phyloP scores from a whole-genome alignment of 116 monocot genomes.

The Posidonia oceanica region DNA sequence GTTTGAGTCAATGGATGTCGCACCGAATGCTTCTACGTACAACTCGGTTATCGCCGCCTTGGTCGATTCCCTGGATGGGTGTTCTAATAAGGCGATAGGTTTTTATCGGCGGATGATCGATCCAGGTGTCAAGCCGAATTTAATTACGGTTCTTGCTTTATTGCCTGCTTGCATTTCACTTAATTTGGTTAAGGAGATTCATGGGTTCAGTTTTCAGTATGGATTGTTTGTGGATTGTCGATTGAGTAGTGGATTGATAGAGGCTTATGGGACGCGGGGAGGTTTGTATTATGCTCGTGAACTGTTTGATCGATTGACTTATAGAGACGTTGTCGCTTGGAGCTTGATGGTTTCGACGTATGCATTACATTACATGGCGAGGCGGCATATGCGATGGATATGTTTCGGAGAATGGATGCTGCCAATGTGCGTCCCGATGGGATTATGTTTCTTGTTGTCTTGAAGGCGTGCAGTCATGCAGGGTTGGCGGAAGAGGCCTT shows the following conservation, averaged over 20 bases:
- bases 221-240: conserved; percentile 17
- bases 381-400: conserved; percentile 27
- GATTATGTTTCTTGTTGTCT: conserved; percentile 45
- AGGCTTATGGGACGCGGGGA: conserved; percentile 65
- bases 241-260: conserved; percentile 46
- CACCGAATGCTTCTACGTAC: conserved; percentile 39
- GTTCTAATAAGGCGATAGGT: conserved; percentile 22
- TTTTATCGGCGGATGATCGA: conserved; percentile 41
- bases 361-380: conserved; percentile 54
- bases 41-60: conserved; percentile 52
- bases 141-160: conserved; percentile 50
- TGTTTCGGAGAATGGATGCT: conserved; percentile 33
- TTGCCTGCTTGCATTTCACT: conserved; percentile 26
- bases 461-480: conserved; percentile 74
- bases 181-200: conserved; percentile 45
- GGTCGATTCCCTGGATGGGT: conserved; percentile 11
- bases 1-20: conserved; percentile 43
- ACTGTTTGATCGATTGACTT: conserved; percentile 24
- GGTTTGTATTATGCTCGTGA: conserved; percentile 23
- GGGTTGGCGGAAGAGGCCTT: conserved; percentile 52
- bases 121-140: conserved; percentile 26
- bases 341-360: conserved; percentile 65
- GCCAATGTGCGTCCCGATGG: conserved; percentile 35
- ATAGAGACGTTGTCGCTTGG: conserved; percentile 66
- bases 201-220: conserved; percentile 30